Conservation (phyloP, 805 yeast genomes). For the Zygotorulaspora danielsina region DNA sequence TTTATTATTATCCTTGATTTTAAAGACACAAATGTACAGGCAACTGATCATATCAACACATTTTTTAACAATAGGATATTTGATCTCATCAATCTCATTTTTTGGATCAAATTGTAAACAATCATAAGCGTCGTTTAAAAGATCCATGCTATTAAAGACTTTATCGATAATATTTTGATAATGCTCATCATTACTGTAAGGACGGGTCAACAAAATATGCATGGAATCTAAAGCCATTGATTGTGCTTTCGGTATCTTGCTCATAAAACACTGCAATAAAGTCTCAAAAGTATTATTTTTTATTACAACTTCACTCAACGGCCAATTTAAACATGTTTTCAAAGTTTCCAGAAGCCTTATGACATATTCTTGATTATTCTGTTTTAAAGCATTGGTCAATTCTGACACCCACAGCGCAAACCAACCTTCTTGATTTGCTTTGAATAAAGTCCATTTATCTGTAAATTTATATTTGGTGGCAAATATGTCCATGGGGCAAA, state of each 20-base stretch:
- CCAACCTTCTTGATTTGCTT: conserved; percentile 82
- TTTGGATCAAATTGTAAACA: conserved; percentile 47
- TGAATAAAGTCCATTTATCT: conserved; percentile 47
- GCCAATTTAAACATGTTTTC: conserved; percentile 90
- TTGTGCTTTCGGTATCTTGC: conserved; percentile 62
- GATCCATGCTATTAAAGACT: conserved; percentile 73
- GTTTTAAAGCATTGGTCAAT: conserved; percentile 43
- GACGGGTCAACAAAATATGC: conserved; percentile 81
- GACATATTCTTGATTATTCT: conserved; percentile 46
- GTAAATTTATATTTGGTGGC: conserved; percentile 56
- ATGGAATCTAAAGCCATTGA: conserved; percentile 86
- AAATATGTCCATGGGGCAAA: conserved; percentile 65
- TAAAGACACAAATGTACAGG: conserved; percentile 50
- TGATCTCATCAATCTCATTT: conserved; percentile 71
- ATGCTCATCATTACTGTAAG: conserved; percentile 60
- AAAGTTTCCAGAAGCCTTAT: conserved; percentile 72
- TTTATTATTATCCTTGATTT: conserved; percentile 41
- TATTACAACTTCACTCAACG: conserved; percentile 69
- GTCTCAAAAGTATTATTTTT: conserved; percentile 61
- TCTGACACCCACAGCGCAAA: conserved; percentile 64
- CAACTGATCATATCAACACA: conserved; percentile 78
- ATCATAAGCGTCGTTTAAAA: conserved; percentile 62
- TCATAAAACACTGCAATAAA: conserved; percentile 54
- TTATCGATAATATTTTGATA: conserved; percentile 74
- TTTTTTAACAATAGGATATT: conserved; percentile 79